These are phyloP conservation scores for Ulvella scutata DNA, from an alignment of 139 green algal species.

Conservation along the genomic window DNA sequence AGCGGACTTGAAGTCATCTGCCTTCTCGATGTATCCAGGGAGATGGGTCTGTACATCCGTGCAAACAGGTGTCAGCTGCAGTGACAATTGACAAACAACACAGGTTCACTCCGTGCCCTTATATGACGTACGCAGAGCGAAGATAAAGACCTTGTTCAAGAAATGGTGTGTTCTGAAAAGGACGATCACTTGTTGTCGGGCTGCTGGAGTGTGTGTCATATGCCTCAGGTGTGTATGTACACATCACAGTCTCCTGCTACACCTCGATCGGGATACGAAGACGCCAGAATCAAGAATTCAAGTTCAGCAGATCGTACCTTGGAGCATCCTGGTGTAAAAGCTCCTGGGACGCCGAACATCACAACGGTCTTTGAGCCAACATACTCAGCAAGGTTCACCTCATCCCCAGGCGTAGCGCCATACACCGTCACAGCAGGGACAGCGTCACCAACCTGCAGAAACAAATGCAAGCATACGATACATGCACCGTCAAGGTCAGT, in stretches of 20 bases:
- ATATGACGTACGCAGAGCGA: no score
- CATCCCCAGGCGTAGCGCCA: conserved; percentile 16
- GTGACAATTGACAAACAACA: no score
- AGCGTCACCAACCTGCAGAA: conserved; percentile 23
- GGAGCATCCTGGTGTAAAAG: conserved; percentile 31
- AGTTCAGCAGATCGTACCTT: no score
- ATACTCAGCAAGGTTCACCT: conserved; percentile 26
- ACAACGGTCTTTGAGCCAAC: conserved; percentile 62
- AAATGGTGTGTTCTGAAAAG: no score
- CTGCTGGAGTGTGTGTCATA: no score
- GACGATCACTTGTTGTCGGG: no score
- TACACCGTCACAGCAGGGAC: conserved; percentile 31
- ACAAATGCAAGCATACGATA: not conserved
- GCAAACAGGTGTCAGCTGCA: not conserved
- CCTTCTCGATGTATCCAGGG: conserved; percentile 29
- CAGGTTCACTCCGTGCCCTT: no score
- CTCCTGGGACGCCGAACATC: conserved; percentile 45
- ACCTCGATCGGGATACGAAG: no score
- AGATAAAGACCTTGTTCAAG: no score
- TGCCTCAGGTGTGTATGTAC: no score
- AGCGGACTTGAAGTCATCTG: conserved; percentile 24
- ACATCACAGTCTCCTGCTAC: no score
- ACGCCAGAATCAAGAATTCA: no score
- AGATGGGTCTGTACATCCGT: conserved; percentile 26
- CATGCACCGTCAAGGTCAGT: not conserved